Base-by-base conservation (phyloP, 129 eudicot genomes). In the Silybum marianum region DNA sequence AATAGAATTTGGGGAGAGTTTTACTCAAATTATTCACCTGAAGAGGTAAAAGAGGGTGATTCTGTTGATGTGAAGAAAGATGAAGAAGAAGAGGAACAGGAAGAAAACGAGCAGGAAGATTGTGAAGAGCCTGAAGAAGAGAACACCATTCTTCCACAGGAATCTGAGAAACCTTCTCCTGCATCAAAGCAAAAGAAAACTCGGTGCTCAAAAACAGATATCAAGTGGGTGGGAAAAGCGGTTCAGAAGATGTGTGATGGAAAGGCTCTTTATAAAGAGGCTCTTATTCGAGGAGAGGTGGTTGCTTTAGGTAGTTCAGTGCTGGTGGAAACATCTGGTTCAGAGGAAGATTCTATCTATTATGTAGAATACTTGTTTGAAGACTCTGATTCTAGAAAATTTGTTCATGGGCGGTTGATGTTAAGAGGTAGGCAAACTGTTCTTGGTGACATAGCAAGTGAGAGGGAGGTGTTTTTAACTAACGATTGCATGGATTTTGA, bases 1-100 rank as follows among this genome's bases (percentile, higher is more conserved):
- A 96, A 93, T 76, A 93, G 97, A 83, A 88, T 93, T 19, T 96
- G 98, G 99, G 99, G 97, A 10, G 99, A 89, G 80, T 93, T 82
- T 83, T 96, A 96, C 82, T 93, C 99, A 23, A 91, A 91, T 72
- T 91, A 93, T 83, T 85, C 88, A 4, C 95, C 97, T 13, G 99
- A 93, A 70, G 97, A 78, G 68, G 80, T 75, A 3, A 89, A 85
- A 77, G 99, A 91, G 72, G 94, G 75, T 13, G 84, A 21, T 39
- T 28, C 48, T 42, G 25, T 79, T 76, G 92, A 91, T 66, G 81
- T 84, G 24, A 90, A 91, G 85, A 89, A 91, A 77, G 89, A 88
- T 7, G 93, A 87, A 54, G 87, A 83, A 13, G 90, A 89, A 28
- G 93, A 93, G 5, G 95, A 90, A 82, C 88, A 71, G 21, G 93